Percentiles rank a stretch among this genome's conserved stretches.
Evolutionary conservation across 805 yeast genomes (phyloP).

Genomic region (Starmerella vitae): DNA sequence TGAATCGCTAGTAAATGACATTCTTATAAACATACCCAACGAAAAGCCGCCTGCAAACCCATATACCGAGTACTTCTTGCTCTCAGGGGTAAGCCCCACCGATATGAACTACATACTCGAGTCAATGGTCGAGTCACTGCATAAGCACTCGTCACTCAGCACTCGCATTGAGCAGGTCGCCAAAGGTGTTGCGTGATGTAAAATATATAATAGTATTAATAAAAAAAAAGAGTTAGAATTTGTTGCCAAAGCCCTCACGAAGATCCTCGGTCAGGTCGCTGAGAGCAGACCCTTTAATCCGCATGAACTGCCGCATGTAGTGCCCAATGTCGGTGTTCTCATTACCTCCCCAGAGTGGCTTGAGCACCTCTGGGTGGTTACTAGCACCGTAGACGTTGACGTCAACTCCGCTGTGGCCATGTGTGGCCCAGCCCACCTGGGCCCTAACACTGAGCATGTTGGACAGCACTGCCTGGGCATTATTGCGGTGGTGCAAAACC

Average conservation of each 20-base stretch:
- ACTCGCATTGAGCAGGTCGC: constrained; percentile 26
- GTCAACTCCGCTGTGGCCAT: constrained; percentile 93
- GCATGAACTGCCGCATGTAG: constrained; percentile 47
- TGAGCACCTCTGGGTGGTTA: constrained; percentile 29
- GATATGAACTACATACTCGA: constrained; percentile 19
- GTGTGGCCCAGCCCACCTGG: constrained; percentile 91
- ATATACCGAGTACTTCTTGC: constrained; percentile 21
- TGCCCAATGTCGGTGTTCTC: constrained; percentile 79
- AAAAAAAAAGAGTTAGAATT: neutral
- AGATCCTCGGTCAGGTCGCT: constrained; percentile 23
- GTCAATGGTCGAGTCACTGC: constrained; percentile 22
- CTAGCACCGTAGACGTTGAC: constrained; percentile 73
- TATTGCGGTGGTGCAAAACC: constrained; percentile 29
- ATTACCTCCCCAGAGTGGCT: constrained; percentile 43
- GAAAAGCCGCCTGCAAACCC: constrained; percentile 20
- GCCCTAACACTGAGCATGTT: constrained; percentile 69
- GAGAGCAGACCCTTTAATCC: constrained; percentile 17
- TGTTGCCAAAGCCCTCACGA: constrained; percentile 14
- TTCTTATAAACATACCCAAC: constrained; percentile 22
- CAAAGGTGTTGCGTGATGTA: constrained; percentile 24
- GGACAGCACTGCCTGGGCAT: constrained; percentile 40
- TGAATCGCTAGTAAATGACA: constrained; percentile 24
- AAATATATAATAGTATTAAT: neutral
- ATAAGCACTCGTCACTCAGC: constrained; percentile 20
- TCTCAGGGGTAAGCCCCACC: constrained; percentile 19